Base-by-base conservation (phyloP, 2,329 filamentous ascomycete genomes). In the Dendrostoma leiphaemia region DNA sequence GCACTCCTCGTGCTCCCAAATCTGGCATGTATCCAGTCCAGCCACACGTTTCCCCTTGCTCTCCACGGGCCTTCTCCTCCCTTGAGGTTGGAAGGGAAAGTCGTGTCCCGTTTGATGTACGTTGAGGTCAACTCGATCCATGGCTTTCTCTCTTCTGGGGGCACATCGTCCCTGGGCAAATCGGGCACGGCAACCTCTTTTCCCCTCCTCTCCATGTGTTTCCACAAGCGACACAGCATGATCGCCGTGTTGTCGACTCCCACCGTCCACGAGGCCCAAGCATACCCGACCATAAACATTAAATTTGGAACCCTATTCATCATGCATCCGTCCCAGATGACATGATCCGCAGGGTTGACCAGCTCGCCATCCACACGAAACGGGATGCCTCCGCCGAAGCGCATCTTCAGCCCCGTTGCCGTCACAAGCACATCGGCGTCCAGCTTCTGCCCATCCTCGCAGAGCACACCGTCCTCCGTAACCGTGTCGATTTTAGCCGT, bases 371-470 rank as follows among this genome's bases (percentile, higher is more conserved):
- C 52, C 13, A 51, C 37, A 15, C 35, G 15, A 8, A 57, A 23
- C 1, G 48, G 43, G 15, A 55, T 45, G 12, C 52, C 48, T 2
- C 52, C 52, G 0, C 55, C 55, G 9, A 46, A 48, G 15, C 10
- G n/a, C 51, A 57, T 40, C 37, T 29, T 57, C 19, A 57, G 37
- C 9, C 85, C 85, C 0, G 85, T 88, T 0, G 85, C 85, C 0
- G 84, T 86, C 51, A 88, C 71, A 59, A 89, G 85, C 53, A 83
- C 75, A 60, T 88, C 85, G 0, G 84, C 77, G 12, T 76, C 64
- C 0, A 88, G 63, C 0, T 57, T 69, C 62, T 70, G 63, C 3
- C 77, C 74, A 2, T 71, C 71, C 8, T 69, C 59, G 24, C 83
- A 72, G 38, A 67, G 62, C 7, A 85, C 73, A 23, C 71, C 69